Base-by-base conservation (phyloP, 805 yeast species). In the Pichia paraexigua region DNA sequence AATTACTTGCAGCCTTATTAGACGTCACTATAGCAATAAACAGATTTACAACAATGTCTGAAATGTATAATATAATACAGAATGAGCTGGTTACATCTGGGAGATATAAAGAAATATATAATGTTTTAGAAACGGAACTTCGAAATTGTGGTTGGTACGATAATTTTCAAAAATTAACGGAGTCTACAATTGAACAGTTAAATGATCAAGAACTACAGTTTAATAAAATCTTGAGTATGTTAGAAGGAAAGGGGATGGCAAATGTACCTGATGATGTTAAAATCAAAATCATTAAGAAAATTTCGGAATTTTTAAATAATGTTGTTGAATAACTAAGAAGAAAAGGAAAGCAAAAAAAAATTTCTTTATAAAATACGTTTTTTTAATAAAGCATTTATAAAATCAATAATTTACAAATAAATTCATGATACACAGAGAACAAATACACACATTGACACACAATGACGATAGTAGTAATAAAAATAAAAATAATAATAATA, bases 71-170 rank as follows among this genome's bases (percentile, higher is more conserved):
- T 10, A 80, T 82, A 60, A 84, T 88, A 44, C 88, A 85, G 59
- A 79, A 79, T 52, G 82, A 81, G 60, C 74, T 89, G 40, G 80
- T 88, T 3, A 76, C 82, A 30, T 78, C 88, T 28, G 97, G 96
- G 0, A 86, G 84, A 67, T 89, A 89, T 66, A 92, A 86, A 54
- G 74, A 76, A 74, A 84, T 88, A 50, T 82, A 85, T 47, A 76
- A 78, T 48, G 72, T 76, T 46, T 69, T 91, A 53, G 80, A 80
- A 58, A 74, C 82, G 50, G 79, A 78, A 60, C 74, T 91, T 12
- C 76, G 81, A 48, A 85, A 86, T 61, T 76, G 84, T 1, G 97
- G 97, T 7, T 91, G 97, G 97, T 80, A 79, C 54, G 95, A 88
- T 58, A 75, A 83, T 50, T 82, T 91, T 27, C 74, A 79, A 45